Conservation (phyloP, 768 basidiomycete genomes). For the Boletus rubropictus region DNA sequence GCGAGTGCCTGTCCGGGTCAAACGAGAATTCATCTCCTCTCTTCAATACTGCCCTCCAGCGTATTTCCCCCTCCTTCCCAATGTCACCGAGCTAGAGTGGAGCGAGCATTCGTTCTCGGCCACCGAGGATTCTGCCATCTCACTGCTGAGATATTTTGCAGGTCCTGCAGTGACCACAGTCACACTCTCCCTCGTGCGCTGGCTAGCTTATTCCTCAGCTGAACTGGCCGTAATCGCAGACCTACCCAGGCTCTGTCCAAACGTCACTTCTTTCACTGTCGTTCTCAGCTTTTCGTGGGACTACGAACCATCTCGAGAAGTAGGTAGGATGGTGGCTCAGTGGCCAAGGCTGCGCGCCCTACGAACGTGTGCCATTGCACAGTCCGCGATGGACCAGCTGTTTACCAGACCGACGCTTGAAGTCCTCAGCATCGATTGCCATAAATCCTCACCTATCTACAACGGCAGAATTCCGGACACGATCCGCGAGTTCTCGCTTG, state of each 20-base stretch:
- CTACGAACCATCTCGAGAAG: constrained; percentile 3
- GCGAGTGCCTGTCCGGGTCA: neutral
- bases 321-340: constrained; percentile 14
- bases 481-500: constrained; percentile 12
- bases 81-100: constrained; percentile 15
- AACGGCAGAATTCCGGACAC: constrained; percentile 9
- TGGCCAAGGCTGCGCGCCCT: constrained; percentile 12
- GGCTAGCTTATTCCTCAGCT: constrained; percentile 4
- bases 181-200: constrained; percentile 11
- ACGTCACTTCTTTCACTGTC: constrained; percentile 17
- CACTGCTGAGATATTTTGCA: constrained; percentile 11
- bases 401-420: neutral
- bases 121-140: constrained; percentile 6
- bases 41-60: constrained; percentile 8
- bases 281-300: constrained; percentile 6
- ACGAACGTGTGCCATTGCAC: constrained; percentile 10
- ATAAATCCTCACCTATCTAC: constrained; percentile 6
- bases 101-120: constrained; percentile 2
- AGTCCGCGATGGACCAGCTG: constrained; percentile 12
- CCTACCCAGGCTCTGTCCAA: constrained; percentile 16
- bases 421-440: constrained; percentile 11
- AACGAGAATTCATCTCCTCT: constrained; percentile 3
- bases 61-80: constrained; percentile 22
- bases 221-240: constrained; percentile 14
- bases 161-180: constrained; percentile 11